Conservation (phyloP, 768 basidiomycete genomes). For the Sporobolomyces roseus region DNA sequence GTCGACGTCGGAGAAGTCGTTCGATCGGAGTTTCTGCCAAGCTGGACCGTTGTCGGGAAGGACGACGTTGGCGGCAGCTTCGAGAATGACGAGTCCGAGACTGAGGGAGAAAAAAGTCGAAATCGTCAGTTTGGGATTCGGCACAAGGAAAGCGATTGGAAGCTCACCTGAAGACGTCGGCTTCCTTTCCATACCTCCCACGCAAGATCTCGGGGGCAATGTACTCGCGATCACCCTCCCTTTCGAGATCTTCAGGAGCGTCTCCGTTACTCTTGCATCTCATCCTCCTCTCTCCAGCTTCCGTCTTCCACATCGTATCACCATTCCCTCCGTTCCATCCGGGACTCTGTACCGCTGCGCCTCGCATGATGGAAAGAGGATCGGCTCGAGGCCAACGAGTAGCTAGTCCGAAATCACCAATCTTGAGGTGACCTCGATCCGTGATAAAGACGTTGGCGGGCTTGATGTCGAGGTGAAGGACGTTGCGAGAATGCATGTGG, state of each 20-base stretch:
- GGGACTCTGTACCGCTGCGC: slow-evolving; percentile 40
- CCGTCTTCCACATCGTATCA: slow-evolving; percentile 30
- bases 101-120: slow-evolving; percentile 55
- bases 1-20: slow-evolving; percentile 85
- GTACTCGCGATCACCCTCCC: slow-evolving; percentile 96
- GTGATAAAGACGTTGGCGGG: slow-evolving; percentile 95
- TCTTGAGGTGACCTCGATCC: slow-evolving; percentile 78
- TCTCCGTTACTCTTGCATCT: slow-evolving; percentile 43
- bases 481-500: slow-evolving; percentile 81
- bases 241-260: slow-evolving; percentile 57
- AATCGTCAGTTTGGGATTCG: slow-evolving; percentile 14
- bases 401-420: slow-evolving; percentile 99
- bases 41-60: slow-evolving; percentile 93
- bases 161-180: slow-evolving; percentile 92
- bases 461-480: slow-evolving; percentile 94
- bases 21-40: slow-evolving; percentile 87
- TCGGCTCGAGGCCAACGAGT: slow-evolving; percentile 73
- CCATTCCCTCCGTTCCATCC: slow-evolving; percentile 49
- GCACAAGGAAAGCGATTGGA: not conserved
- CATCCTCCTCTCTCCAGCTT: slow-evolving; percentile 31
- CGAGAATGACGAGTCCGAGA: slow-evolving; percentile 91
- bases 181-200: slow-evolving; percentile 84
- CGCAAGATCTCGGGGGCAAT: slow-evolving; percentile 92
- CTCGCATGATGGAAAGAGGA: slow-evolving; percentile 46
- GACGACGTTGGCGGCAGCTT: slow-evolving; percentile 90